Conservation (phyloP, 2,329 filamentous ascomycete genomes). For the Balansia obtecta region DNA sequence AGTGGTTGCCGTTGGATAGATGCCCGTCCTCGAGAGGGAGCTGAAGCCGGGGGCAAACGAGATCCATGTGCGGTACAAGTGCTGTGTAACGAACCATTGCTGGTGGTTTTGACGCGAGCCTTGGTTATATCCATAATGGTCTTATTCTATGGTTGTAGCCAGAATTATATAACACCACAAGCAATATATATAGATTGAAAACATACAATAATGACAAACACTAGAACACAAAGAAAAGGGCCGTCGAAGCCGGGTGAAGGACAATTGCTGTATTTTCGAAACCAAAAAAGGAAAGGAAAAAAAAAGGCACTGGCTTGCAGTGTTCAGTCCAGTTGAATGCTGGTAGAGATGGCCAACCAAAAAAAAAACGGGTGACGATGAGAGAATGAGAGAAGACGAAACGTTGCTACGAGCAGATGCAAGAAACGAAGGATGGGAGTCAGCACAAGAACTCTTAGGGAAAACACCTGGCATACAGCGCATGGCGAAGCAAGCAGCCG, state of each 20-base stretch:
- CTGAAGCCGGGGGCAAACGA: constrained; percentile 8
- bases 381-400: constrained; percentile 4
- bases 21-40: constrained; percentile 10
- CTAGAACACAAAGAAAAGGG: constrained; percentile 6
- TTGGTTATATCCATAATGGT: constrained; percentile 18
- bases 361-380: constrained; percentile 7
- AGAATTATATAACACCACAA: not conserved
- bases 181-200: constrained; percentile 5
- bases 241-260: constrained; percentile 5
- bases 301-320: constrained; percentile 1
- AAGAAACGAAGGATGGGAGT: not conserved
- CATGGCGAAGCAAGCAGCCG: constrained; percentile 3
- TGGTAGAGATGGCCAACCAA: constrained; percentile 8
- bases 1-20: constrained; percentile 25
- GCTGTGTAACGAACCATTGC: constrained; percentile 26
- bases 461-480: not conserved
- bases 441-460: not conserved
- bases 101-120: constrained; percentile 22
- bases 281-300: not conserved
- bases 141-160: not conserved
- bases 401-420: not conserved
- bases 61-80: constrained; percentile 17
- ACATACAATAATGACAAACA: constrained; percentile 5
- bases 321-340: constrained; percentile 4
- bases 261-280: constrained; percentile 3